Evolutionary conservation across 345 rosid genomes (phyloP), one percentile per base, ranked within the genome.

Genomic region (Aegle marmelos): DNA sequence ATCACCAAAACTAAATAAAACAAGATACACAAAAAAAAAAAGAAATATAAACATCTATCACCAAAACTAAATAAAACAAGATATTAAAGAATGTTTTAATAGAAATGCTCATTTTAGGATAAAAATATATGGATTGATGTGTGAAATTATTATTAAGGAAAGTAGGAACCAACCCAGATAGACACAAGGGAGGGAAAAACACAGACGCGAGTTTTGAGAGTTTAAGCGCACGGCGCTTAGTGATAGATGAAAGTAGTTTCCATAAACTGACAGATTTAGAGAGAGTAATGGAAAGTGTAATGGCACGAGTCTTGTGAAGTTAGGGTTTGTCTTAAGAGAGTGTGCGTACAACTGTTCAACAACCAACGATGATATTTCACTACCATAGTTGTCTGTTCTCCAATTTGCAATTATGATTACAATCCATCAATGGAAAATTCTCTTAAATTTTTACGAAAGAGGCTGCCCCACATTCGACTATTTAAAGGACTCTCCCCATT

Each of bases 321-420:
- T 60, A 72, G 59, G 63, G 27, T 56, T 19, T 54, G 57, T 11
- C 2, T 5, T 22, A 36, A 45, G 39, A 36, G 4, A 73, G 59
- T 0, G 59, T 45, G 50, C 21, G 57, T 5, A 34, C 77, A 61
- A 72, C 58, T 72, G 39, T 34, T 68, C 53, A 78, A 71, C 61
- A 68, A 30, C 81, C 67, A 82, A 31, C 76, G n/a, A 39, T 78
- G 79, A 37, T 70, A 57, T 68, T 74, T 70, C 75, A 61, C 53
- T 77, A 27, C 76, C 73, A 72, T 45, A 66, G 41, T 66, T 72
- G 80, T 76, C 74, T 76, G 24, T 61, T 65, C 57, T 68, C 56
- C 17, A 22, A 25, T 4, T 4, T 68, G 64, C 76, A 73, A 54
- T 75, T 78, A 74, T 74, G 57, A 45, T 68, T 72, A 57, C 7